Percentiles rank a stretch among this genome's conserved stretches.
These are phyloP conservation scores for Chrysosphaeria jannelii DNA, from an alignment of 2,329 filamentous ascomycete genomes.

Conservation along the genomic window DNA sequence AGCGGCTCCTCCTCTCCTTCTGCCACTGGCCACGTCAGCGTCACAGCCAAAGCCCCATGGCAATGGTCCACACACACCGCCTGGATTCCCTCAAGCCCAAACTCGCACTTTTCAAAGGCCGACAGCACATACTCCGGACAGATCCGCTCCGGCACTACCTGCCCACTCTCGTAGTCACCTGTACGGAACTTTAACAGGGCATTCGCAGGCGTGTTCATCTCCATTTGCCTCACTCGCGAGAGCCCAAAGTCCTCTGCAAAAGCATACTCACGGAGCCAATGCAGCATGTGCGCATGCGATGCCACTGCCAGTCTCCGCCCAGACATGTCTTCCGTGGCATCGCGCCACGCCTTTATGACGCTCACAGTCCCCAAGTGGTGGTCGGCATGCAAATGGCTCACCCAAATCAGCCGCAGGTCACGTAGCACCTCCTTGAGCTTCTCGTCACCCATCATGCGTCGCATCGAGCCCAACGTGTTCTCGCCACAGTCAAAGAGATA, in stretches of 20 bases:
- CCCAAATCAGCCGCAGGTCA: constrained; percentile 60
- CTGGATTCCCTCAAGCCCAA: constrained; percentile 31
- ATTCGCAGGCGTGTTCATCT: constrained; percentile 3
- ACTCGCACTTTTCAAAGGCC: constrained; percentile 12
- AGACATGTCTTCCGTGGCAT: constrained; percentile 13
- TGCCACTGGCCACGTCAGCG: constrained; percentile 45
- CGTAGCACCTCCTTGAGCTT: constrained; percentile 41
- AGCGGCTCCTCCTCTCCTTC: constrained; percentile 13
- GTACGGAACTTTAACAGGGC: not conserved
- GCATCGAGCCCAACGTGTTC: constrained; percentile 67
- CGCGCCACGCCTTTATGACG: constrained; percentile 59
- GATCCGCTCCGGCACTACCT: no score
- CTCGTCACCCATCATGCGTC: constrained; percentile 34
- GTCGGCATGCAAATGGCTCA: constrained; percentile 87
- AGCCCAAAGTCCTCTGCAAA: constrained; percentile 50
- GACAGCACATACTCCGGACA: constrained; percentile 8
- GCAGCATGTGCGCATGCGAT: constrained; percentile 38
- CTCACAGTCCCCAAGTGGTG: constrained; percentile 70
- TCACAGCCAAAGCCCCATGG: constrained; percentile 42
- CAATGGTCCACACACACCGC: constrained; percentile 50
- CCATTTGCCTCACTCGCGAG: constrained; percentile 14
- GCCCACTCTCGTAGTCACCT: no score
- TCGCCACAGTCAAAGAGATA: constrained; percentile 84
- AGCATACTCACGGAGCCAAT: constrained; percentile 54
- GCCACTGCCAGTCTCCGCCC: constrained; percentile 25